Evolutionary conservation across 176 grass and related monocot genomes (phyloP).

Genomic region (Triticum timopheevii): DNA sequence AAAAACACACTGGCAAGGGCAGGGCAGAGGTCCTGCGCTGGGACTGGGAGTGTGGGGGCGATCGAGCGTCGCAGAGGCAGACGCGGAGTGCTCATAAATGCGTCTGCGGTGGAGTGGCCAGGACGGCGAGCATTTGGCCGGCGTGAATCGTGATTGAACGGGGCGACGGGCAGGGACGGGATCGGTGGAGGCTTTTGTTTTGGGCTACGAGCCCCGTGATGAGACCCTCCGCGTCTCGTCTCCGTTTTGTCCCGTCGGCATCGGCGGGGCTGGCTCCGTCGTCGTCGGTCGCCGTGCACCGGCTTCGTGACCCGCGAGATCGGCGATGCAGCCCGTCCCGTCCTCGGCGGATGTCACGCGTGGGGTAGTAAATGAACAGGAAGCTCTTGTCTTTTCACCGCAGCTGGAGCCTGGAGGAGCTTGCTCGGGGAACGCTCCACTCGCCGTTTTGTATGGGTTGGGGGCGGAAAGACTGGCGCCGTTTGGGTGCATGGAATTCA

Average conservation of each 20-base stretch:
- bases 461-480: neutral
- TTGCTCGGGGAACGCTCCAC: neutral
- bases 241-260: conserved; percentile 21
- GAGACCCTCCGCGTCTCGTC: conserved; percentile 16
- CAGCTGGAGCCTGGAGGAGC: neutral
- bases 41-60: conserved; percentile 1
- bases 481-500: neutral
- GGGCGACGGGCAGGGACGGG: conserved; percentile 12
- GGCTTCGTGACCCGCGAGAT: neutral
- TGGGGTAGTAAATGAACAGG: neutral
- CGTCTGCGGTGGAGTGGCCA: conserved; percentile 2
- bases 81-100: neutral
- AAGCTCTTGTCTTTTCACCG: conserved; percentile 7
- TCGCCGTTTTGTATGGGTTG: neutral
- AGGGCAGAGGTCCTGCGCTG: neutral
- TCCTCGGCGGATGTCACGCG: neutral
- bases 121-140: neutral
- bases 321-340: neutral
- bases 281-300: neutral
- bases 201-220: neutral
- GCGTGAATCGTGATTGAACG: conserved; percentile 39
- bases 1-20: neutral
- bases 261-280: neutral
- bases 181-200: neutral
- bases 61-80: neutral